Conservation (phyloP, 306 rosid genomes). For the Nissolia schottii region DNA sequence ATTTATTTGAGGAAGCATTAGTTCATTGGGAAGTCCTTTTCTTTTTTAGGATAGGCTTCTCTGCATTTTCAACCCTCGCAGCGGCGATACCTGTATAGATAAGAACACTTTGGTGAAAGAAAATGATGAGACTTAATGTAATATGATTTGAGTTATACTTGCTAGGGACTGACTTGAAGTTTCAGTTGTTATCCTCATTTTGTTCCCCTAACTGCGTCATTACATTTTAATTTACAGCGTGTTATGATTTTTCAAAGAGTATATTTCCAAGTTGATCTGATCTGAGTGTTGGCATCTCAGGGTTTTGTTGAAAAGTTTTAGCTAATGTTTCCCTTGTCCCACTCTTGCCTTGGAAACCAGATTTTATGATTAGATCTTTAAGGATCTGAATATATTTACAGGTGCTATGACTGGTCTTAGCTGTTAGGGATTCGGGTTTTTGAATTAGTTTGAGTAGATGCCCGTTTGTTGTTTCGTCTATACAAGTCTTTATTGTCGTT, state of each 20-base stretch:
- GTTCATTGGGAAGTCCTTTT: not conserved
- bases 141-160: not conserved
- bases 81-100: not conserved
- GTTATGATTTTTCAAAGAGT: not conserved
- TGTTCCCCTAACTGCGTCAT: not conserved
- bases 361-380: not conserved
- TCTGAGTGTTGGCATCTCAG: not conserved
- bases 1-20: conserved; percentile 5
- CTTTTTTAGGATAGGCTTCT: not conserved
- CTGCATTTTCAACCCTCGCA: not conserved
- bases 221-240: not conserved
- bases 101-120: not conserved
- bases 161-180: not conserved
- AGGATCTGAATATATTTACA: conserved; percentile 10
- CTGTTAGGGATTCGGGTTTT: not conserved
- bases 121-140: not conserved
- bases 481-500: not conserved
- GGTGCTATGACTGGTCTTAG: not conserved
- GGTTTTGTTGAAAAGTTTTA: not conserved
- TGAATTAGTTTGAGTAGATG: not conserved
- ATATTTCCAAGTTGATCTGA: conserved; percentile 2
- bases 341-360: not conserved
- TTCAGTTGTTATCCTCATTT: not conserved
- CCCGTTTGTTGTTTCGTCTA: not conserved
- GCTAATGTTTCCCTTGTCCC: not conserved